Evolutionary conservation across 176 grass and related monocot genomes (phyloP).

Genomic region (Eragrostis curvula): DNA sequence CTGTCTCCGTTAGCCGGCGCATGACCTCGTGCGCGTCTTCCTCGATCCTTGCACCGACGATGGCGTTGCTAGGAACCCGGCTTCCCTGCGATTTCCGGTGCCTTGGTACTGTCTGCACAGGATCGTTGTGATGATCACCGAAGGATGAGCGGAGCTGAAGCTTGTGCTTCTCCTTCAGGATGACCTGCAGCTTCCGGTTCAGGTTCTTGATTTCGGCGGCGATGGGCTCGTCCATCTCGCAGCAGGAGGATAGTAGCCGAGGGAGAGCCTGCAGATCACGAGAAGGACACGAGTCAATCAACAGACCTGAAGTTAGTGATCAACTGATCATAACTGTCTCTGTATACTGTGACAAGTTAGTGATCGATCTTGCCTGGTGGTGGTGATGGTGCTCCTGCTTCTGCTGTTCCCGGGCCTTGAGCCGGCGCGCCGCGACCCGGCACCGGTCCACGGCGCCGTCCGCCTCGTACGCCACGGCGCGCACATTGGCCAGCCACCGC

Average conservation of each 20-base stretch:
- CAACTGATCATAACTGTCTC: too few relatives aligned
- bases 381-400: background rate
- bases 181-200: constrained; percentile 50
- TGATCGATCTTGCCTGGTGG: constrained; percentile 37
- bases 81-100: background rate
- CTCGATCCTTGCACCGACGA: constrained; percentile 47
- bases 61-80: background rate
- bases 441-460: constrained; percentile 57
- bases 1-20: constrained; percentile 30
- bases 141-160: constrained; percentile 47
- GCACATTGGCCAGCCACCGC: constrained; percentile 52
- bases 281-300: background rate
- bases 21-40: constrained; percentile 38
- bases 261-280: constrained; percentile 10
- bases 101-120: background rate
- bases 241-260: constrained; percentile 59
- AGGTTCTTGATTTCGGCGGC: constrained; percentile 43
- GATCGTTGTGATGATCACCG: constrained; percentile 3
- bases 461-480: constrained; percentile 47
- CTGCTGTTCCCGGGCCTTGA: constrained; percentile 32
- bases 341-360: too few relatives aligned
- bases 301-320: background rate
- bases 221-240: constrained; percentile 31
- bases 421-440: constrained; percentile 39
- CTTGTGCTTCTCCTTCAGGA: constrained; percentile 48